phyloP scores from a whole-genome alignment of 2,329 filamentous ascomycete genomes.

The Alternaria gaisen region DNA sequence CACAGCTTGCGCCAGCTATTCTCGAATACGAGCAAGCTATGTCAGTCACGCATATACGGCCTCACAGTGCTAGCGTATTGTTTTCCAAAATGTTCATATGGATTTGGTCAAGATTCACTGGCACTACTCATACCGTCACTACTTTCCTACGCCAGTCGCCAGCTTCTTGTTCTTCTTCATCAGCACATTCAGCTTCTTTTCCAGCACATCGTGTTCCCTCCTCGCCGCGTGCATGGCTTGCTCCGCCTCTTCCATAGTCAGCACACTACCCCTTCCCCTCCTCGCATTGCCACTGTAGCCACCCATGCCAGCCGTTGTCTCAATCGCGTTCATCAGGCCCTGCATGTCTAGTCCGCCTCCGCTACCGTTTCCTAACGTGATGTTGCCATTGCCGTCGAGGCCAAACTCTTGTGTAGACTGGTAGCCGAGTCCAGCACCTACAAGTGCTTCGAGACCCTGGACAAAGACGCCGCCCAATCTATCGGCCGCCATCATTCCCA shows the following conservation, averaged over 20 bases:
- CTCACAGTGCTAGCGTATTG: neutral
- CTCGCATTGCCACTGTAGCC: constrained; percentile 11
- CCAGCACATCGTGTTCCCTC: constrained; percentile 48
- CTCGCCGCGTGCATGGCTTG: constrained; percentile 45
- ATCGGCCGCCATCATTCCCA: constrained; percentile 47
- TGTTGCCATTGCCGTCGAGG: constrained; percentile 35
- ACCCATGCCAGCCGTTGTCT: constrained; percentile 7
- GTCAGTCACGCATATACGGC: neutral
- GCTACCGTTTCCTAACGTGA: constrained; percentile 21
- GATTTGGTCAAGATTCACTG: neutral
- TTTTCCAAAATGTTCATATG: neutral
- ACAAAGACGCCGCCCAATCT: constrained; percentile 47
- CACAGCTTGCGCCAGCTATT: constrained; percentile 11
- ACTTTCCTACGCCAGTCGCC: neutral
- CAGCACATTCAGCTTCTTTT: constrained; percentile 47
- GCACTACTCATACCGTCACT: neutral
- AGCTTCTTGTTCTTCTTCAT: constrained; percentile 52
- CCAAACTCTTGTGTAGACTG: constrained; percentile 33
- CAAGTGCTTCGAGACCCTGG: constrained; percentile 47
- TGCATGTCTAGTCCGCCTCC: constrained; percentile 32
- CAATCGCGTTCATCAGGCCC: constrained; percentile 32
- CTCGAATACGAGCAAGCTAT: constrained; percentile 9
- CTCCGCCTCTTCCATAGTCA: constrained; percentile 49
- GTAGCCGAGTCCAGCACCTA: constrained; percentile 43
- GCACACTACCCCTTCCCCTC: constrained; percentile 36